Percentiles rank a stretch among this genome's conserved stretches.
Evolutionary conservation across 345 rosid genomes (phyloP).

Genomic region (Rubroshorea leprosula): DNA sequence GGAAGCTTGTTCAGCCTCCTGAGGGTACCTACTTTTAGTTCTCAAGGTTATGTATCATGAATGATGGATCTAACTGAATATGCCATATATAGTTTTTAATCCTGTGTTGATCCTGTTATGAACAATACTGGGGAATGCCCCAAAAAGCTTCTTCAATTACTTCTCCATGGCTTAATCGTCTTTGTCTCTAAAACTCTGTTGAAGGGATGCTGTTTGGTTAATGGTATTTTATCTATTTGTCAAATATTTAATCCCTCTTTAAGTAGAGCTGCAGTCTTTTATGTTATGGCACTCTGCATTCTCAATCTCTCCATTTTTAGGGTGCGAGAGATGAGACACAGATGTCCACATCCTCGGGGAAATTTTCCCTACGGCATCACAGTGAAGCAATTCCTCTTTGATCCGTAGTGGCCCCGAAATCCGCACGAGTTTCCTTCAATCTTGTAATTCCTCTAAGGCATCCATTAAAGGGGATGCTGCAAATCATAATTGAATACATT

Average conservation of each 20-base stretch:
- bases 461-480: no score
- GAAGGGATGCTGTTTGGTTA: slow-evolving; percentile 26
- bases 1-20: slow-evolving; percentile 79
- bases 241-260: slow-evolving; percentile 9
- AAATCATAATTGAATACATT: no score
- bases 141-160: slow-evolving; percentile 30
- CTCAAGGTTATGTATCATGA: slow-evolving; percentile 18
- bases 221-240: slow-evolving; percentile 23
- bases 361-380: no score
- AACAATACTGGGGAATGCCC: slow-evolving; percentile 35
- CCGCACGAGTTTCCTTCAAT: no score
- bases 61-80: slow-evolving; percentile 27
- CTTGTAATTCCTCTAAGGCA: no score
- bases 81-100: slow-evolving; percentile 44
- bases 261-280: background rate
- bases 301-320: background rate
- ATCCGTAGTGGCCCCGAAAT: no score
- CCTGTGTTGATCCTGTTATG: slow-evolving; percentile 35
- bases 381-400: no score
- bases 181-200: slow-evolving; percentile 26
- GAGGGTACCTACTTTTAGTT: slow-evolving; percentile 82
- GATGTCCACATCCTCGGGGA: no score
- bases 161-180: slow-evolving; percentile 29
- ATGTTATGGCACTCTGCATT: background rate
- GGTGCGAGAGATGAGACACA: no score